Evolutionary conservation across 1,284 basidiomycete genomes (phyloP), one percentile per base, ranked within the genome.

Genomic region (Ustilago crameri): DNA sequence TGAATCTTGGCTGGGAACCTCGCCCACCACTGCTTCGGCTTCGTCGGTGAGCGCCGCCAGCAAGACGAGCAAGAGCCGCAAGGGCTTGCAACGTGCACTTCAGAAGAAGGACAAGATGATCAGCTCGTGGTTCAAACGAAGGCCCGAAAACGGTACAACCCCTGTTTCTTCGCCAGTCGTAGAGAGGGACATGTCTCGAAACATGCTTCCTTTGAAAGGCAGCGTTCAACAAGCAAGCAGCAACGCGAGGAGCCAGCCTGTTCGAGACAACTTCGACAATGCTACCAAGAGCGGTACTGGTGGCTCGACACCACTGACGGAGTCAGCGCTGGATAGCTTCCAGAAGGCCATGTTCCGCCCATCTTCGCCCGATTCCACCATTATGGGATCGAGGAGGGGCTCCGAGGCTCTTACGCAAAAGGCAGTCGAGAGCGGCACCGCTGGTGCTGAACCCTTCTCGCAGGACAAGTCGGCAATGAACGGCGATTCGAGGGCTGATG

Each of bases 31-130:
- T 5, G 59, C 61, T 32, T 69, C 65, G 14, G 53, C 56, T 12
- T 51, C 54, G 26, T 62, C 61, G 24, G 0, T 44, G n/a, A 69
- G 51, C 42, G 48, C 65, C 10, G 64, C 49, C 57, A 70, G 60
- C 56, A 63, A 65, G 34, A 50, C 56, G 45, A 52, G 55, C 17
- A 56, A 57, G n/a, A 52, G 61, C 27, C 52, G 65, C 45, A 71
- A 61, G 22, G 71, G 68, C 5, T 41, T 70, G 15, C 60, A 61
- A 30, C 50, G 49, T 20, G 66, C 63, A 18, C 45, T 70, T 26
- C 57, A 60, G 52, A 75, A 64, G 53, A 75, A 69, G 56, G 73
- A 75, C 52, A 72, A 71, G 61, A 58, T 64, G 58, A 50, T 78
- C 45, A 63, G 42, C 49, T 69, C 60, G 10, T 78, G 74, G 75